Percentiles rank a stretch among this genome's conserved stretches.
Conservation (phyloP, 1,284 basidiomycete genomes). For the Xerocomus amazonicus region DNA sequence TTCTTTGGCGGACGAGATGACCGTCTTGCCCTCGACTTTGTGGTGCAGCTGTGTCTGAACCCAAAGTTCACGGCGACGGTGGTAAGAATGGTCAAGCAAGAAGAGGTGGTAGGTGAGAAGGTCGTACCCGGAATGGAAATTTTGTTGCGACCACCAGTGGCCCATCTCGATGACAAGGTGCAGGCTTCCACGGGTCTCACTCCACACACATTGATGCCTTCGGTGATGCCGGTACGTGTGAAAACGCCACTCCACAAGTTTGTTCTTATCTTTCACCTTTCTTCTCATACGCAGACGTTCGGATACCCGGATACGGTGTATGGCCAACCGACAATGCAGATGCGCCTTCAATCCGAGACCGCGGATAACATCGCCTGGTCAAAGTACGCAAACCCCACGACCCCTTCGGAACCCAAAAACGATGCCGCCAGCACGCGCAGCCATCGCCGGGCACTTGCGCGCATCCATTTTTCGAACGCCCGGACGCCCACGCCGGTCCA, state of each 20-base stretch:
- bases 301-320: slow-evolving; percentile 57
- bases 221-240: too few species aligned
- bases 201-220: neutral
- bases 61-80: slow-evolving; percentile 67
- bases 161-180: slow-evolving; percentile 4
- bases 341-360: slow-evolving; percentile 62
- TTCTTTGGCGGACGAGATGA: slow-evolving; percentile 97
- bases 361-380: slow-evolving; percentile 71
- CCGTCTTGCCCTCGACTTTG: slow-evolving; percentile 78
- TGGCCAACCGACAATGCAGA: slow-evolving; percentile 48
- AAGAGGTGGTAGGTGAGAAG: neutral
- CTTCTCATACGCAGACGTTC: too few species aligned
- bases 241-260: too few species aligned
- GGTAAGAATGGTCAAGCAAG: slow-evolving; percentile 28
- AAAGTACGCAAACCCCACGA: slow-evolving; percentile 38
- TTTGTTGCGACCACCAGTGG: slow-evolving; percentile 1
- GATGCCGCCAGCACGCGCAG: neutral
- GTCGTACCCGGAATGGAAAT: slow-evolving; percentile 33
- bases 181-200: neutral
- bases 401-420: neutral
- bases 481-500: slow-evolving; percentile 53
- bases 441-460: slow-evolving; percentile 34
- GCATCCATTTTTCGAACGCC: slow-evolving; percentile 52
- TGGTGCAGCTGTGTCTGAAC: slow-evolving; percentile 77
- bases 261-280: too few species aligned